Evolutionary conservation across 768 basidiomycete species (phyloP).

Genomic region (Boletus rubescentipes): DNA sequence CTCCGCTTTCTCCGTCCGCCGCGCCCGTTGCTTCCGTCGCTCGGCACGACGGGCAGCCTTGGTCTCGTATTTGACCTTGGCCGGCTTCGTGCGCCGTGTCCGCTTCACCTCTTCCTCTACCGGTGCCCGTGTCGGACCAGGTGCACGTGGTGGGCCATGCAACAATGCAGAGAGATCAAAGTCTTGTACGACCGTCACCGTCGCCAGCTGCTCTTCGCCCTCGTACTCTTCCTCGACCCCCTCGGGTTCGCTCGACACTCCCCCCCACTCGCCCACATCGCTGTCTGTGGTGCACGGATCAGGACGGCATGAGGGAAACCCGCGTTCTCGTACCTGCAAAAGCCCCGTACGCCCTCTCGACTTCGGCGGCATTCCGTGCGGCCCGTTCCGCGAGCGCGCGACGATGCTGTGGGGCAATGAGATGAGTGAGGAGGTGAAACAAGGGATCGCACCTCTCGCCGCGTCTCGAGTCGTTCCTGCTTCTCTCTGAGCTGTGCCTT

Average conservation of each 20-base stretch:
- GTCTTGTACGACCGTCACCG: conserved; percentile 90
- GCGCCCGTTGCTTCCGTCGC: conserved; percentile 58
- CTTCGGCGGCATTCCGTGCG: conserved; percentile 67
- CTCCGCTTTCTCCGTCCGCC: conserved; percentile 71
- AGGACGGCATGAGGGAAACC: conserved; percentile 3
- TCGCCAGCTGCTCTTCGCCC: conserved; percentile 81
- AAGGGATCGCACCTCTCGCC: conserved; percentile 64
- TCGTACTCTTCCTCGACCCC: conserved; percentile 69
- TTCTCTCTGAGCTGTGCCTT: conserved; percentile 78
- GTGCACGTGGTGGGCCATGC: conserved; percentile 39
- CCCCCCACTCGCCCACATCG: conserved; percentile 49
- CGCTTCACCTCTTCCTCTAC: background rate
- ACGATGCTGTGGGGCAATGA: conserved; percentile 56
- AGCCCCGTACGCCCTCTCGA: conserved; percentile 72
- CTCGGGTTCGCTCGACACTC: conserved; percentile 37
- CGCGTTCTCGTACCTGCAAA: conserved; percentile 38
- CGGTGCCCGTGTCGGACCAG: background rate
- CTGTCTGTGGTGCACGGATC: conserved; percentile 19
- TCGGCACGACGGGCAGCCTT: conserved; percentile 63
- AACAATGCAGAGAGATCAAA: conserved; percentile 72
- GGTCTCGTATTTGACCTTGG: conserved; percentile 62
- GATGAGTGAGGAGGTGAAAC: conserved; percentile 8
- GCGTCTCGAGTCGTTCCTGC: conserved; percentile 66
- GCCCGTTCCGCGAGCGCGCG: conserved; percentile 77
- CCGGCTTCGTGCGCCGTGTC: conserved; percentile 26